Evolutionary conservation across 495 filamentous ascomycete species (phyloP).

Genomic region (Penicillium angulare): DNA sequence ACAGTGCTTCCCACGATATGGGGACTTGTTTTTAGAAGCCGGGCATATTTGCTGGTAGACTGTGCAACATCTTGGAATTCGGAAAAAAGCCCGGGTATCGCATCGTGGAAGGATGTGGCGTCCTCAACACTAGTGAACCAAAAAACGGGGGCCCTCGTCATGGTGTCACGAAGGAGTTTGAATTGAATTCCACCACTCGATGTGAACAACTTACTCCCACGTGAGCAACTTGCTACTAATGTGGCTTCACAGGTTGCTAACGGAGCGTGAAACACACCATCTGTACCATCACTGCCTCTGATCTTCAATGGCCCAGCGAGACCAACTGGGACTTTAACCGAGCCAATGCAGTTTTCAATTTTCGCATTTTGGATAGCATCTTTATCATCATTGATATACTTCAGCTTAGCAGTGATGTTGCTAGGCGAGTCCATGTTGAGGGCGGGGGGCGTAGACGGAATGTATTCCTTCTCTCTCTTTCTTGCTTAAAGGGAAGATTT

Average conservation of each 20-base stretch:
- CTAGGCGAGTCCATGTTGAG: not conserved
- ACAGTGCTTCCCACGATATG: conserved; percentile 9
- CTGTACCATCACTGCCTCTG: not conserved
- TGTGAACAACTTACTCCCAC: conserved; percentile 11
- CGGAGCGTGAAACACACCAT: conserved; percentile 6
- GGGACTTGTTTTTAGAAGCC: not conserved
- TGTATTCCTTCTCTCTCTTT: too few relatives aligned
- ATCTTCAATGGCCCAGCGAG: conserved; percentile 12
- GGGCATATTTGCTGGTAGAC: conserved; percentile 9
- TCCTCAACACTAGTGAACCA: conserved; percentile 2
- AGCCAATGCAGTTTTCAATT: conserved; percentile 20
- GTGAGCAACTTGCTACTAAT: conserved; percentile 15
- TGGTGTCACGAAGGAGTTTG: conserved; percentile 4
- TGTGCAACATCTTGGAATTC: conserved; percentile 6
- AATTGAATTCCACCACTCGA: conserved; percentile 6
- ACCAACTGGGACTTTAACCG: conserved; percentile 9
- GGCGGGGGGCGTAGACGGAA: too few relatives aligned
- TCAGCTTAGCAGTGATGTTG: not conserved
- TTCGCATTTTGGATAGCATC: not conserved
- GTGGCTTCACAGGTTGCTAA: conserved; percentile 14
- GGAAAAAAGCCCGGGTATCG: not conserved
- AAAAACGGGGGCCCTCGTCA: conserved; percentile 12
- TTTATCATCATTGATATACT: conserved; percentile 1
- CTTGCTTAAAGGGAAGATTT: too few relatives aligned
- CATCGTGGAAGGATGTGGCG: conserved; percentile 2